Evolutionary conservation across 2,329 filamentous ascomycete species (phyloP).

Genomic region (Neoascochyta sp.): DNA sequence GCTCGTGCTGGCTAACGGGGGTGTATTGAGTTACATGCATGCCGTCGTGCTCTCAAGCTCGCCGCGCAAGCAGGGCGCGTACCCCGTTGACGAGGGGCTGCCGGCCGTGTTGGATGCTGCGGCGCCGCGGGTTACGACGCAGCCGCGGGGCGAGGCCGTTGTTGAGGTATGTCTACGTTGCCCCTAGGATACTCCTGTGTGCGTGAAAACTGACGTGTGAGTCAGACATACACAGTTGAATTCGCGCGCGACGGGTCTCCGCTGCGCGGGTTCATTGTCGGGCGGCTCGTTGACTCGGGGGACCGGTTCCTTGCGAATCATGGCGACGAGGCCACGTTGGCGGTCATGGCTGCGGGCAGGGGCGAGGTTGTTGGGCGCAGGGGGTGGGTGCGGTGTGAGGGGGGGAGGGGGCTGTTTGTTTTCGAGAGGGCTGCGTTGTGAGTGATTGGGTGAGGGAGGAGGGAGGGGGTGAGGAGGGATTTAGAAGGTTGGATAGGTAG

Average conservation of each 20-base stretch:
- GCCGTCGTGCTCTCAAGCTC: conserved; percentile 55
- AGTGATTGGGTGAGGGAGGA: too few relatives aligned
- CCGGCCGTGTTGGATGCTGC: conserved; percentile 43
- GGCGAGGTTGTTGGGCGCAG: conserved; percentile 49
- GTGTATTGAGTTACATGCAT: conserved; percentile 63
- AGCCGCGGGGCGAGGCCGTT: conserved; percentile 49
- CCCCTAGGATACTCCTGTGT: background rate
- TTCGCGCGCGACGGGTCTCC: conserved; percentile 53
- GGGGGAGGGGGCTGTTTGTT: conserved; percentile 26
- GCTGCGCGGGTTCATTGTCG: conserved; percentile 50
- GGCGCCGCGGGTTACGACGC: conserved; percentile 37
- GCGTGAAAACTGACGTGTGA: conserved; percentile 2
- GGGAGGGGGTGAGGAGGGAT: too few relatives aligned
- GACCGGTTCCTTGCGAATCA: conserved; percentile 57
- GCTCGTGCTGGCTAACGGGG: conserved; percentile 63
- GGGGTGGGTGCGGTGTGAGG: conserved; percentile 45
- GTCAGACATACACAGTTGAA: conserved; percentile 59
- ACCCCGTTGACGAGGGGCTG: conserved; percentile 49
- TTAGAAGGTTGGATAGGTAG: conserved; percentile 4
- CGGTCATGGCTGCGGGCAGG: conserved; percentile 41
- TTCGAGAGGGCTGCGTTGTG: conserved; percentile 22
- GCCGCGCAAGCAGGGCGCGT: conserved; percentile 42
- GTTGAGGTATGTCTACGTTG: conserved; percentile 48
- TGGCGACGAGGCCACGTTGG: conserved; percentile 49
- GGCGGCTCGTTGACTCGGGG: conserved; percentile 46